phyloP scores from a whole-genome alignment of 129 eudicot species.

The Dittrichia graveolens region DNA sequence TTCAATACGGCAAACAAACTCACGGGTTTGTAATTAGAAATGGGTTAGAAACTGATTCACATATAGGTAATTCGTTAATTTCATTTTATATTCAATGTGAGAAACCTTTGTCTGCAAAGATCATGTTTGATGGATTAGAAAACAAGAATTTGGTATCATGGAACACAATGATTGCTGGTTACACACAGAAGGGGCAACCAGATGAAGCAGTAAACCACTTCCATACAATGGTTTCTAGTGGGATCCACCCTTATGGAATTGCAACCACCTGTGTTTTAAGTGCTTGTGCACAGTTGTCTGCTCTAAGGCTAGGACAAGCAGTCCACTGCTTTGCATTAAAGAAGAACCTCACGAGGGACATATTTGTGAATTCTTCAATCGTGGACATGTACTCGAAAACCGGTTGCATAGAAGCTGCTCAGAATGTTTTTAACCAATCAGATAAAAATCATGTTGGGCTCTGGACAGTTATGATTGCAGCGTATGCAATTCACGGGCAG shows the following conservation, averaged over 20 bases:
- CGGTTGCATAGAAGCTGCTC: slow-evolving; percentile 52
- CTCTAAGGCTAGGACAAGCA: slow-evolving; percentile 53
- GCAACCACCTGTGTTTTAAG: slow-evolving; percentile 45
- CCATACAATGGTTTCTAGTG: slow-evolving; percentile 35
- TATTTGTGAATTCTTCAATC: slow-evolving; percentile 40
- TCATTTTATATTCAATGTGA: slow-evolving; percentile 53
- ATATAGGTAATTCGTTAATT: slow-evolving; percentile 45
- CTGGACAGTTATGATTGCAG: slow-evolving; percentile 63
- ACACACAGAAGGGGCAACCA: slow-evolving; percentile 45
- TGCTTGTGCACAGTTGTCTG: slow-evolving; percentile 60
- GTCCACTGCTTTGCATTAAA: slow-evolving; percentile 55
- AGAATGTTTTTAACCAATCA: slow-evolving; percentile 41
- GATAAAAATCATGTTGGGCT: slow-evolving; percentile 42
- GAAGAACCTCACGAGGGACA: slow-evolving; percentile 38
- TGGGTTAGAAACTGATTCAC: slow-evolving; percentile 47
- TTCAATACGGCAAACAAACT: slow-evolving; percentile 45
- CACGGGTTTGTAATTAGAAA: slow-evolving; percentile 65
- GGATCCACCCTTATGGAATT: slow-evolving; percentile 46
- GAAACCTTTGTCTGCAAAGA: slow-evolving; percentile 37
- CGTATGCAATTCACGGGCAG: slow-evolving; percentile 59
- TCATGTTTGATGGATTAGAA: slow-evolving; percentile 40
- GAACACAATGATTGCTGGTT: slow-evolving; percentile 66
- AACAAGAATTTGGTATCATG: slow-evolving; percentile 55
- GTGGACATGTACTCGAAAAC: slow-evolving; percentile 70
- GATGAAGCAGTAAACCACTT: slow-evolving; percentile 46